Percentiles rank a stretch among this genome's conserved stretches.
Conservation (phyloP, 768 basidiomycete species). For the Sarcomyxa edulis region DNA sequence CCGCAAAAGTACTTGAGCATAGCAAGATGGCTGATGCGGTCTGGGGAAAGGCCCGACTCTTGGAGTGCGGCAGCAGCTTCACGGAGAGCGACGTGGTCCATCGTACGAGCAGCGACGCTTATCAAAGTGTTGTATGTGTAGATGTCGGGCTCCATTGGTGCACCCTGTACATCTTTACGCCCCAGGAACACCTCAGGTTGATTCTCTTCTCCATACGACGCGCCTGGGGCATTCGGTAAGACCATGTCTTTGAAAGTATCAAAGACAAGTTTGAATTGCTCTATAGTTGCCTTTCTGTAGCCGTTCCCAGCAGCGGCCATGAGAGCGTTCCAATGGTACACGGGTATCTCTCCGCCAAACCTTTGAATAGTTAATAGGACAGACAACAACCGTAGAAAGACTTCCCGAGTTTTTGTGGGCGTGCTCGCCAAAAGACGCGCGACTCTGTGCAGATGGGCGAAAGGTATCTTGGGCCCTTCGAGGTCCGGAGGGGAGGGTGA, state of each 20-base stretch:
- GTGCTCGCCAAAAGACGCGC: constrained; percentile 50
- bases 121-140: constrained; percentile 67
- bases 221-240: constrained; percentile 36
- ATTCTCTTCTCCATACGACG: constrained; percentile 15
- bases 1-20: constrained; percentile 51
- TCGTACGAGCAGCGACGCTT: constrained; percentile 53
- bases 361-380: constrained; percentile 53
- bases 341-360: constrained; percentile 47
- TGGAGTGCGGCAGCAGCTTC: constrained; percentile 51
- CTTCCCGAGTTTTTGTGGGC: constrained; percentile 50
- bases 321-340: constrained; percentile 76
- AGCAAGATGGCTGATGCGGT: constrained; percentile 57
- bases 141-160: constrained; percentile 45
- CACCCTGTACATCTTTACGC: constrained; percentile 8
- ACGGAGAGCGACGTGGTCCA: constrained; percentile 33
- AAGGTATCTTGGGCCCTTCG: constrained; percentile 22
- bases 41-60: constrained; percentile 49
- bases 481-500: constrained; percentile 16
- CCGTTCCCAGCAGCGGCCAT: constrained; percentile 65
- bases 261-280: constrained; percentile 57
- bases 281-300: constrained; percentile 49
- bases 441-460: constrained; percentile 55
- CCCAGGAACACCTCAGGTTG: no score
- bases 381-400: constrained; percentile 65
- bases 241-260: constrained; percentile 59